Conservation (phyloP, 108 stramenopile species). For the Cylindrotheca closterium region DNA sequence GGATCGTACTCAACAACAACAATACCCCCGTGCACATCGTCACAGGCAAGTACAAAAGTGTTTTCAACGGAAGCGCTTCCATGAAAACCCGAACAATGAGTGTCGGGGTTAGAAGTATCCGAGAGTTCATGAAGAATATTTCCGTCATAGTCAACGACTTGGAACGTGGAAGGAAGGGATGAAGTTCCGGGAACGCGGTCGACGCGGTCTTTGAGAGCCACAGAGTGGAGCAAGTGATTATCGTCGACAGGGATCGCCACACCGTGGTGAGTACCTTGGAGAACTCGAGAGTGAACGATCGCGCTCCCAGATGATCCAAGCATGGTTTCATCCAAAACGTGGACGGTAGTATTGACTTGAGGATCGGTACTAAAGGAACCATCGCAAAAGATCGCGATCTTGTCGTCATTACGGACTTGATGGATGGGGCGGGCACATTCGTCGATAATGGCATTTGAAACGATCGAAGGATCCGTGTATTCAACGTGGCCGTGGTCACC, state of each 20-base stretch:
- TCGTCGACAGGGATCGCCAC: conserved; percentile 29
- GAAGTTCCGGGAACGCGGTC: background rate
- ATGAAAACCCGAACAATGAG: conserved; percentile 27
- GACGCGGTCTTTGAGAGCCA: conserved; percentile 20
- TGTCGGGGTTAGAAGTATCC: conserved; percentile 8
- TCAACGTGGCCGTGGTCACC: conserved; percentile 12
- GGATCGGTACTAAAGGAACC: conserved; percentile 1
- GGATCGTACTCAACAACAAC: conserved; percentile 20
- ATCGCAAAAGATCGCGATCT: conserved; percentile 36
- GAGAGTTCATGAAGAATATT: conserved; percentile 18
- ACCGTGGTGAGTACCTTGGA: conserved; percentile 32
- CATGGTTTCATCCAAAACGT: conserved; percentile 27
- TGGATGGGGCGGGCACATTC: conserved; percentile 32
- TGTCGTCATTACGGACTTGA: conserved; percentile 8
- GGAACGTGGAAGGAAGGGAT: conserved; percentile 28
- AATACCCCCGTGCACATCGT: conserved; percentile 26
- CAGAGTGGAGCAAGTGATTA: conserved; percentile 22
- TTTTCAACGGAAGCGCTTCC: conserved; percentile 12
- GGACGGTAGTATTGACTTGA: conserved; percentile 25
- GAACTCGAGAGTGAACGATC: conserved; percentile 7
- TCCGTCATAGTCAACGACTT: conserved; percentile 25
- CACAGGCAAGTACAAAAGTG: conserved; percentile 26
- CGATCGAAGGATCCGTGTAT: background rate
- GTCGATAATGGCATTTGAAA: conserved; percentile 5
- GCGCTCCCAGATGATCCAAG: conserved; percentile 18